Base-by-base conservation (phyloP, 768 basidiomycete genomes). In the Lepiota subincarnata region DNA sequence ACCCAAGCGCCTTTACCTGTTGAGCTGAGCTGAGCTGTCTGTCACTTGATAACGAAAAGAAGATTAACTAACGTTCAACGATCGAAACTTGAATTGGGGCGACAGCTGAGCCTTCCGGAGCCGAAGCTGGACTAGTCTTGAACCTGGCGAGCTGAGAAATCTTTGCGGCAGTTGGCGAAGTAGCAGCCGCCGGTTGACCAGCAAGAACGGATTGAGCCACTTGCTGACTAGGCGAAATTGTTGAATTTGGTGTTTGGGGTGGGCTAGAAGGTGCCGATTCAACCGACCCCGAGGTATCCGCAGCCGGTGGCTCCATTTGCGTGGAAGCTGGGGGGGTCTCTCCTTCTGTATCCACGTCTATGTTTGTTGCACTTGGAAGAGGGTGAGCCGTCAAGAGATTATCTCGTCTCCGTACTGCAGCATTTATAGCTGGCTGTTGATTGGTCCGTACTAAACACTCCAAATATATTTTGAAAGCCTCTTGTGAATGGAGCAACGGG, bases 11-110 rank as follows among this genome's bases (percentile, higher is more conserved):
- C 86, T 66, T 82, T 88, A 39, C 83, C 89, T 91, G 54, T 40
- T 26, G 53, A 19, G 22, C 37, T 48, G 40, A 39, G 64, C 16
- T 56, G 44, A 42, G 36, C 22, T 52, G 40, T 36, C n/a, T 43
- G 28, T 28, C 48, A 51, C 43, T 0, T 18, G 14, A 39, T 34
- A 3, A 11, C 38, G 18, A 7, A 35, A 48, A 49, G 40, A 54
- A 39, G 39, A 14, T 55, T 20, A 14, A 76, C 87, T 67, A 62
- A 88, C 92, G 82, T 77, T 93, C 90, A 56, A 84, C 83, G 58
- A 94, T 79, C 20, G 89, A 79, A 36, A 94, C 92, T 43, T 88
- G 80, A 28, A 95, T 84, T 4, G 92, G 92, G 55, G 20, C 39
- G 26, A 80, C 80, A 0, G 64, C 57, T 16, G 73, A 70, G 20